phyloP scores from a whole-genome alignment of 768 basidiomycete genomes.

The Saitozyma sp. region DNA sequence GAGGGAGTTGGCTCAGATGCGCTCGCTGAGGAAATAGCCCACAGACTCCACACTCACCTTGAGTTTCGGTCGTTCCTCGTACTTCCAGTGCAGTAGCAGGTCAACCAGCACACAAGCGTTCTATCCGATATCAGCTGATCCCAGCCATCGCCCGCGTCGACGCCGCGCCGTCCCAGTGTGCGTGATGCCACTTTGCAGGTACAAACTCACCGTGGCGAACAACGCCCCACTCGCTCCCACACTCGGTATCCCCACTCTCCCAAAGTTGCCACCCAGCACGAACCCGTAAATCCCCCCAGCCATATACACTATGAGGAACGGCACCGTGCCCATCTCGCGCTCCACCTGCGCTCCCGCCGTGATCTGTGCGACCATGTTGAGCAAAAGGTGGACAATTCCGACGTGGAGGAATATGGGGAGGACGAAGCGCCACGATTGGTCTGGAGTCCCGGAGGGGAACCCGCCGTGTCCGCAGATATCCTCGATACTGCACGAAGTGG shows the following conservation, averaged over 20 bases:
- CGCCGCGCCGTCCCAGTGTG: background rate
- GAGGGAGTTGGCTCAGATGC: background rate
- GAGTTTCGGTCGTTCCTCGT: conserved; percentile 75
- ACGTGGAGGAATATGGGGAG: conserved; percentile 90
- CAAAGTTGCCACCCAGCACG: conserved; percentile 83
- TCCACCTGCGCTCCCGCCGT: conserved; percentile 75
- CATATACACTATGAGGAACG: conserved; percentile 78
- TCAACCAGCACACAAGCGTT: conserved; percentile 64
- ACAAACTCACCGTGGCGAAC: conserved; percentile 67
- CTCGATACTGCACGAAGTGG: conserved; percentile 69
- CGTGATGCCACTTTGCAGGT: background rate
- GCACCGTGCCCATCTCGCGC: conserved; percentile 72
- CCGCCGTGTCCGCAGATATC: conserved; percentile 89
- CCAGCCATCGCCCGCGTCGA: background rate
- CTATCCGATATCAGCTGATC: conserved; percentile 19
- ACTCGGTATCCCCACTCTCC: conserved; percentile 81
- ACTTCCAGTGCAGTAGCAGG: conserved; percentile 86
- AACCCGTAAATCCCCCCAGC: conserved; percentile 91
- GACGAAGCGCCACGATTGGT: conserved; percentile 65
- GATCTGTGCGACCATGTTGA: conserved; percentile 89
- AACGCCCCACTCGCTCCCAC: conserved; percentile 92
- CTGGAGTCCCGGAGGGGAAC: conserved; percentile 56
- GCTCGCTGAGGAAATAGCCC: too few species aligned
- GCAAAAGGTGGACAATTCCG: conserved; percentile 83
- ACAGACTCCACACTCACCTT: conserved; percentile 70